These are phyloP conservation scores for Hordeum vulgare DNA, from an alignment of 176 grass and related monocot genomes.

Conservation along the genomic window MorexV3_pseudomolecules_assembly NC_058524.1:27304612-27305111, in stretches of 20 bases:
- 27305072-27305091: conserved; percentile 90
- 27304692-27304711: conserved; percentile 11
- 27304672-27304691: neutral
- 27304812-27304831: neutral
- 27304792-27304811: neutral
- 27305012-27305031: conserved; percentile 93
- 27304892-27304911: neutral
- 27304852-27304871: neutral
- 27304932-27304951: neutral
- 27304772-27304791: conserved; percentile 20
- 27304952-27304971: neutral
- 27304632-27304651: neutral
- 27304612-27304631: conserved; percentile 10
- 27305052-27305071: conserved; percentile 98
- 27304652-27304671: conserved; percentile 6
- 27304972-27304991: neutral
- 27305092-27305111: conserved; percentile 80
- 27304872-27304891: neutral
- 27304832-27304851: neutral
- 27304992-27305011: conserved; percentile 12
- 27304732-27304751: neutral
- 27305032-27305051: conserved; percentile 95
- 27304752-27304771: conserved; percentile 6
- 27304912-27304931: neutral
- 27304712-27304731: conserved; percentile 25